These are phyloP conservation scores for Podospora pseudoanserina DNA, from an alignment of 495 filamentous ascomycete species.

Conservation along the genomic window DNA sequence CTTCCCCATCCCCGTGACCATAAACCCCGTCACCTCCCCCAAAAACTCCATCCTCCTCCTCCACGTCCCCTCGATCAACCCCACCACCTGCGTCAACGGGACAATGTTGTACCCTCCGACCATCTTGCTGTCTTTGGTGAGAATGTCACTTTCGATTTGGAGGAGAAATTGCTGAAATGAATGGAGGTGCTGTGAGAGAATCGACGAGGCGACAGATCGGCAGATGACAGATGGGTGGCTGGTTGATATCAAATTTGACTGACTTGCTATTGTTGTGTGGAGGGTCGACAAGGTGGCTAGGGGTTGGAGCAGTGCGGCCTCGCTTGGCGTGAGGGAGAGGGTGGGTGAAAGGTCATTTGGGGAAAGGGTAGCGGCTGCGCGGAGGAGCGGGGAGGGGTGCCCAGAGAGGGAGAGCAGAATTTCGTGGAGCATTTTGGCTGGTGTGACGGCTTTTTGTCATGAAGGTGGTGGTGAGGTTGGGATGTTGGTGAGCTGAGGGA, in stretches of 20 bases:
- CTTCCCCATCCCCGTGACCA: conserved; percentile 41
- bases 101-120: conserved; percentile 92
- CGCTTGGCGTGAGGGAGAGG: conserved; percentile 63
- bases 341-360: conserved; percentile 32
- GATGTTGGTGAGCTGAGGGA: background rate
- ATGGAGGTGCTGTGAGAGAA: conserved; percentile 68
- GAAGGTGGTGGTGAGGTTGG: background rate
- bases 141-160: conserved; percentile 73
- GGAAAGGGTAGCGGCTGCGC: conserved; percentile 35
- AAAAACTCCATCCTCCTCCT: conserved; percentile 80
- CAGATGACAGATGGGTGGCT: conserved; percentile 75
- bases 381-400: conserved; percentile 82
- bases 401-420: conserved; percentile 92
- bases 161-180: conserved; percentile 79
- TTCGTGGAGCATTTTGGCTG: conserved; percentile 84
- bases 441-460: conserved; percentile 7
- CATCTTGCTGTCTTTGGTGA: conserved; percentile 63
- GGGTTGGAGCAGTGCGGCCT: conserved; percentile 74
- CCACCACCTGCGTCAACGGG: conserved; percentile 77
- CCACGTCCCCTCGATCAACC: conserved; percentile 75
- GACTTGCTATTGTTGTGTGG: conserved; percentile 63
- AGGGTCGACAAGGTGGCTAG: conserved; percentile 71
- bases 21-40: conserved; percentile 64
- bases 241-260: conserved; percentile 61
- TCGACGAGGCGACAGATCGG: conserved; percentile 79